Evolutionary conservation across 2,329 filamentous ascomycete genomes (phyloP).

Genomic region (Aureobasidium sp.): DNA sequence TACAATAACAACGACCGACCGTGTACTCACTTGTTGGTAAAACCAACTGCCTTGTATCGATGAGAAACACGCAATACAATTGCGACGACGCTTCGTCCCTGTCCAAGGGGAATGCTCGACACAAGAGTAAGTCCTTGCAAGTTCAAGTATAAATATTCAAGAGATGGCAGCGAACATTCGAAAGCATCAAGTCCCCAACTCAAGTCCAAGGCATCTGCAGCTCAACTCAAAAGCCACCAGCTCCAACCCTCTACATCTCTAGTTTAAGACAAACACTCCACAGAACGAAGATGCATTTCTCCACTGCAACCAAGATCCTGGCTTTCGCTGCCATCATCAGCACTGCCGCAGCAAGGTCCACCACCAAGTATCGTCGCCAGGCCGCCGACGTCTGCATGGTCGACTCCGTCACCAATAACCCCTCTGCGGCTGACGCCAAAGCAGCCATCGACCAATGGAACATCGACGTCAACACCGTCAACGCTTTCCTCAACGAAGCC

Average conservation of each 20-base stretch:
- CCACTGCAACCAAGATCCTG: background rate
- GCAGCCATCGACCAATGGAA: constrained; percentile 17
- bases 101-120: no score
- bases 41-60: background rate
- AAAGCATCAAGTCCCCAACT: background rate
- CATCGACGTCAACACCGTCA: constrained; percentile 44
- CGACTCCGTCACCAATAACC: constrained; percentile 12
- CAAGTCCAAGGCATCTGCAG: background rate
- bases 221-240: background rate
- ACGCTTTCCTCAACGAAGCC: constrained; percentile 47
- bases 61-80: background rate
- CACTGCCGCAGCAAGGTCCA: background rate
- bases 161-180: background rate
- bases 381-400: constrained; percentile 12
- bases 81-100: background rate
- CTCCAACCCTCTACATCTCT: background rate
- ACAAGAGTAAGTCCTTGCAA: background rate
- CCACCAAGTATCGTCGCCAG: constrained; percentile 1
- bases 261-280: background rate
- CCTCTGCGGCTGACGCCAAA: constrained; percentile 8
- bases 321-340: background rate
- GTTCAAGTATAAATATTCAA: background rate
- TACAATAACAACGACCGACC: background rate
- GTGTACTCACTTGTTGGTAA: background rate
- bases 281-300: background rate